Base-by-base conservation (phyloP, 176 grass and related monocot species). In the Puccinellia tenuiflora region DNA sequence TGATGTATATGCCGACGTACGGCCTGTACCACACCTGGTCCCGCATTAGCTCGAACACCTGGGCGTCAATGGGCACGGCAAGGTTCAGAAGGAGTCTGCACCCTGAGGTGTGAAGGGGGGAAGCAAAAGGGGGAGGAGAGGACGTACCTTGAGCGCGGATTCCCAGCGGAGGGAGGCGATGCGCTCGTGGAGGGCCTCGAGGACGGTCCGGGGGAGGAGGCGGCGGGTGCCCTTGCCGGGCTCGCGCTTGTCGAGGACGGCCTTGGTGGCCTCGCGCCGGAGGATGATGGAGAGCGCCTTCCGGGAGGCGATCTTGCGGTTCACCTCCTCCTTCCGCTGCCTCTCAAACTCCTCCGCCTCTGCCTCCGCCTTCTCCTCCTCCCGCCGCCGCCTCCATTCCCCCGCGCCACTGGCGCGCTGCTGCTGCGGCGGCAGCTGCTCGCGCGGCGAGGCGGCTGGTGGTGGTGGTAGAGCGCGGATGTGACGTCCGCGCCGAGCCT, bases 41-140 rank as follows among this genome's bases (percentile, higher is more conserved):
- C 24, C 93, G 91, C 78, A 98, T 86, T 83, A 98, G 78, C 55
- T 95, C 89, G 80, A 98, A 98, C 83, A 99, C 96, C 96, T 98
- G 73, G 42, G 8, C 10, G 73, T 53, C 82, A 53, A 21, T 55
- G 72, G 62, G 0, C 2, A 48, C 18, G 17, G 71, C 22, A 16
- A 18, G 13, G 34, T 85, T 85, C 69, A 60, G 30, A 9, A 16
- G 16, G 7, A 14, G 42, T 20, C 3, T 4, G 56, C 5, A 33
- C 55, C 9, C 3, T 3, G 59, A 5, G 18, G 11, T 68, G 35
- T 15, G 16, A 21, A 17, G 13, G n/a, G 35, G 20, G 50, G 40
- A 38, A 12, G 12, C 39, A 3, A 50, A 76, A 9, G 15, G 37
- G 9, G 77, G 26, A 77, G 42, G 42, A 43, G 38, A 7, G 77